Evolutionary conservation across 2,329 filamentous ascomycete genomes (phyloP), one percentile per base, ranked within the genome.

Genomic region (Clarireedia sp.): DNA sequence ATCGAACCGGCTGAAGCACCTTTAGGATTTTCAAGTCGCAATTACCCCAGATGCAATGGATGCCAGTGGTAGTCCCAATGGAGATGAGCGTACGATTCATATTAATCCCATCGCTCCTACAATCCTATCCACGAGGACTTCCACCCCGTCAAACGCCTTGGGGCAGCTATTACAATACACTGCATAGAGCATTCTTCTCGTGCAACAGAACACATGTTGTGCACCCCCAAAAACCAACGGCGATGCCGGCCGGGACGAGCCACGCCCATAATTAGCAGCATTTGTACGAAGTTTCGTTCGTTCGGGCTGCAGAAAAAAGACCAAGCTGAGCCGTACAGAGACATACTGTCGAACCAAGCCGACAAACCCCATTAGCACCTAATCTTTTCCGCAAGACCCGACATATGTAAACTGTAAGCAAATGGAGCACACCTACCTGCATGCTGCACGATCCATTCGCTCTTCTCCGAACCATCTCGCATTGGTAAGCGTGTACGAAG

Each of bases 121-220:
- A 43, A 19, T 17, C n/a, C 17, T 21, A 19, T 43, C 21, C n/a
- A 43, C 40, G 6, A 43, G 40, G 17, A 7, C 40, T 12, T 43
- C 21, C n/a, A 12, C 16, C n/a, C 7, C 23, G n/a, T 8, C n/a
- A 43, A 54, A 17, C 14, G 19, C 6, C 14, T 16, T 23, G 21
- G 23, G 17, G 23, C 14, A 33, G 24, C 17, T 49, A 17, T 23
- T 37, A 43, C n/a, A 44, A 49, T 33, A 24, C 24, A 49, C 9
- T 45, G 16, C 1, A 23, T 44, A 7, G 51, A 54, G 41, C 21
- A 26, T 48, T 54, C 51, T 41, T 43, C 49, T 49, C 24, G 45
- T 54, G 19, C 44, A 41, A 54, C 17, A 36, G 46, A 54, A 43
- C 17, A 5, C 21, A 26, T 44, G 52, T 24, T 41, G 45, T 55